phyloP scores from a whole-genome alignment of 2,329 filamentous ascomycete genomes.

The Aureobasidium sp. region DNA sequence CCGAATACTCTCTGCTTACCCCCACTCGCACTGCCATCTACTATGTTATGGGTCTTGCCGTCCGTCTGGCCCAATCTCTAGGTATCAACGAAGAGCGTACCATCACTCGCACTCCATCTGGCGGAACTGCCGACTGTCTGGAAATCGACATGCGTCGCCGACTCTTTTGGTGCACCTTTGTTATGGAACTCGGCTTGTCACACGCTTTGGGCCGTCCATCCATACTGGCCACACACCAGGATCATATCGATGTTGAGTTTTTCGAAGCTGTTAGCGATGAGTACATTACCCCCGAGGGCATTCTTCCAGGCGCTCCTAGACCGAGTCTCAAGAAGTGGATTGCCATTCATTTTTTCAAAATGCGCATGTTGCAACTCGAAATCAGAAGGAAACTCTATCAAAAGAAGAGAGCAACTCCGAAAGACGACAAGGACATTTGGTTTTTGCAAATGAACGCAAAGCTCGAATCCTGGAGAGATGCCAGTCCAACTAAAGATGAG shows the following conservation, averaged over 20 bases:
- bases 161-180: constrained; percentile 77
- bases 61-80: constrained; percentile 80
- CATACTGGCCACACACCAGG: constrained; percentile 71
- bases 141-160: constrained; percentile 85
- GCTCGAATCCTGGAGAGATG: constrained; percentile 69
- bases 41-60: constrained; percentile 82
- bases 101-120: constrained; percentile 55
- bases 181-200: constrained; percentile 82
- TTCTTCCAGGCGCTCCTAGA: constrained; percentile 55
- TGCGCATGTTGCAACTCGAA: constrained; percentile 80
- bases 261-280: constrained; percentile 76
- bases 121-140: constrained; percentile 57
- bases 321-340: constrained; percentile 76
- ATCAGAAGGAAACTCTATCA: constrained; percentile 81
- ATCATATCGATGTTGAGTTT: constrained; percentile 77
- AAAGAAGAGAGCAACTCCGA: constrained; percentile 67
- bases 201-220: constrained; percentile 82
- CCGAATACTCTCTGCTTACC: constrained; percentile 84
- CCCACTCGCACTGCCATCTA: constrained; percentile 89
- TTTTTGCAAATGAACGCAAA: constrained; percentile 72
- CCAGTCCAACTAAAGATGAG: constrained; percentile 62
- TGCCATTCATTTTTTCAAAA: constrained; percentile 87
- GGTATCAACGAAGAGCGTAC: constrained; percentile 85
- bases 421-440: constrained; percentile 77
- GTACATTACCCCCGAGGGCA: constrained; percentile 69